Conservation (phyloP, 345 rosid genomes). For the Toxicodendron radicans region DNA sequence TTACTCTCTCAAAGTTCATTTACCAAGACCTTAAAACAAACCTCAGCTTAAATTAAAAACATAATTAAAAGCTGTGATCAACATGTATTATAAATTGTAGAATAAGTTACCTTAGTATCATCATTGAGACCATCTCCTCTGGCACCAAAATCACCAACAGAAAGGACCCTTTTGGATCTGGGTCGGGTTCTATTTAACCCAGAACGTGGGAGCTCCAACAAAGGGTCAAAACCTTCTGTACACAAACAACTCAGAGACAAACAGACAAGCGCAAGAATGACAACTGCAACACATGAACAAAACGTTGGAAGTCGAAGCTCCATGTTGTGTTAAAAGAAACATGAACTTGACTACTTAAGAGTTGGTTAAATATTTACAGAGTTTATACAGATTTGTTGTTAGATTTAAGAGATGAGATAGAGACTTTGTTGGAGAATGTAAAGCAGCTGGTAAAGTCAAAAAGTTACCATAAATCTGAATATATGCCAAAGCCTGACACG, state of each 20-base stretch:
- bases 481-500: too few relatives aligned
- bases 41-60: neutral
- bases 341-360: too few relatives aligned
- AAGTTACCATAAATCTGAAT: too few relatives aligned
- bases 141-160: conserved; percentile 64
- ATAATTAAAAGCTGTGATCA: neutral
- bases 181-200: conserved; percentile 37
- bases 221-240: conserved; percentile 51
- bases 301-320: conserved; percentile 13
- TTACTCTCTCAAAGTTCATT: neutral
- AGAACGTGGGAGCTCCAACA: conserved; percentile 55
- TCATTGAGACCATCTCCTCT: conserved; percentile 63
- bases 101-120: conserved; percentile 58
- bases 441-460: neutral
- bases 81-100: neutral
- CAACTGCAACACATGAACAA: conserved; percentile 16
- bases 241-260: conserved; percentile 24
- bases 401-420: neutral
- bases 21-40: neutral
- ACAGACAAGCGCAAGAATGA: conserved; percentile 12
- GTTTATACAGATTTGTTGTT: neutral
- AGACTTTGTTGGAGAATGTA: neutral
- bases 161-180: conserved; percentile 54
- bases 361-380: neutral
- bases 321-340: conserved; percentile 15